These are phyloP conservation scores for Candida dendrica DNA, from an alignment of 805 yeast species.

Conservation along the genomic window DNA sequence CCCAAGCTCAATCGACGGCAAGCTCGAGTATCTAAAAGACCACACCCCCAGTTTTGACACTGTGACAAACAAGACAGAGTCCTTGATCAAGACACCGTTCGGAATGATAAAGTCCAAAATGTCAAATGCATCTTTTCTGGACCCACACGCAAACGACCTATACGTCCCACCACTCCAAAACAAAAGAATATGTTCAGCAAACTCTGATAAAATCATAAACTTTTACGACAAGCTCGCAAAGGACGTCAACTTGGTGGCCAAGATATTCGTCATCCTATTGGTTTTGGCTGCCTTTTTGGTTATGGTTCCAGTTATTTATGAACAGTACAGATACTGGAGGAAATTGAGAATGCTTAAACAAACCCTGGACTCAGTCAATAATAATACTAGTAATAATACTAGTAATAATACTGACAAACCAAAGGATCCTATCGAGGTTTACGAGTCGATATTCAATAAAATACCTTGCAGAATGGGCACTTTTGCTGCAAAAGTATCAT, in stretches of 20 bases:
- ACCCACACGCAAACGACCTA: slow-evolving; percentile 17
- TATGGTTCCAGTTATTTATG: slow-evolving; percentile 35
- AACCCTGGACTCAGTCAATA: no score
- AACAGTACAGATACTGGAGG: slow-evolving; percentile 43
- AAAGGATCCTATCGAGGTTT: slow-evolving; percentile 16
- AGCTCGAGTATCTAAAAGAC: slow-evolving; percentile 42
- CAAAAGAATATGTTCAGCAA: slow-evolving; percentile 32
- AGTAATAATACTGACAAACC: slow-evolving; percentile 1
- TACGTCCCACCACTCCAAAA: slow-evolving; percentile 32
- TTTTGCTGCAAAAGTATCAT: slow-evolving; percentile 5
- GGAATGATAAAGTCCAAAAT: slow-evolving; percentile 35
- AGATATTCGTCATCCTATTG: slow-evolving; percentile 32
- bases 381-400: no score
- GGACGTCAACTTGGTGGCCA: slow-evolving; percentile 28
- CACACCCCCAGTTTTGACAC: slow-evolving; percentile 60
- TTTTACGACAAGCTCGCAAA: slow-evolving; percentile 27
- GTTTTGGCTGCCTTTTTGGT: slow-evolving; percentile 33
- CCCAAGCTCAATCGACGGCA: slow-evolving; percentile 54
- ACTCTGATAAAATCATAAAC: slow-evolving; percentile 29
- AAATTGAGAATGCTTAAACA: slow-evolving; percentile 29
- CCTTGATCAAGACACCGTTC: slow-evolving; percentile 55
- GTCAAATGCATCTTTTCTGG: slow-evolving; percentile 21
- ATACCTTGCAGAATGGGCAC: slow-evolving; percentile 16
- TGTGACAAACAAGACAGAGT: slow-evolving; percentile 52
- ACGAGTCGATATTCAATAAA: slow-evolving; percentile 14